Evolutionary conservation across 352 stramenopile species (phyloP), one percentile per base, ranked within the genome.

Genomic region (Blastocystis sp.): DNA sequence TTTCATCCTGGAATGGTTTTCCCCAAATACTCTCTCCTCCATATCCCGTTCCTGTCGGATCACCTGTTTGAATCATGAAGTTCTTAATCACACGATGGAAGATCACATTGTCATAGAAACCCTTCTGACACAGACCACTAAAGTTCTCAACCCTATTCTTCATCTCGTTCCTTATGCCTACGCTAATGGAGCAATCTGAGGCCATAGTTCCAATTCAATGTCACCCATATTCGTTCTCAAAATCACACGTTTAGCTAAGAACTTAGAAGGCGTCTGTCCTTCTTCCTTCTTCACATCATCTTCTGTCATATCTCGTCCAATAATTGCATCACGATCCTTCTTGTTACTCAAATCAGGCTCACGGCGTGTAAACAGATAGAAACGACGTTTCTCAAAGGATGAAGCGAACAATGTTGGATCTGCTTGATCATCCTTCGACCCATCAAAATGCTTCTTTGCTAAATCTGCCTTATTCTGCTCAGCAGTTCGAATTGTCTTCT

Each of bases 81-180:
- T 95, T 96, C 89, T 97, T 97, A 90, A 99, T 99, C 77, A 99
- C 94, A 71, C 97, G 94, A 90, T 99, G 97, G 89, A 99, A 98
- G 74, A 98, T 94, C 11, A 98, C 90, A 88, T 97, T 96, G 90
- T 99, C 95, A 89, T 99, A 99, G 91, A 99, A 99, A 2, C 95
- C 95, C 43, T 95, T 95, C 86, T 93, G 92, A 5, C 94, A 93
- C 88, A 98, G 96, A 7, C 93, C 96, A 87, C 92, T 95, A 88
- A 99, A 99, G 89, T 99, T 99, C 90, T 99, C 94, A 43, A 98
- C 92, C 1, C 95, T 98, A 87, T 92, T 92, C 1, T 93, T 80
- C 37, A 80, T 0, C 7, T 49, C 19, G n/a, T 1, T 58, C 21
- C 19, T n/a, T n/a, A n/a, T n/a, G 0, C 6, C 37, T 61, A 89